Percentiles rank a stretch among this genome's conserved stretches.
phyloP scores from a whole-genome alignment of 345 rosid species.

The Lepidium aucheri region DNA sequence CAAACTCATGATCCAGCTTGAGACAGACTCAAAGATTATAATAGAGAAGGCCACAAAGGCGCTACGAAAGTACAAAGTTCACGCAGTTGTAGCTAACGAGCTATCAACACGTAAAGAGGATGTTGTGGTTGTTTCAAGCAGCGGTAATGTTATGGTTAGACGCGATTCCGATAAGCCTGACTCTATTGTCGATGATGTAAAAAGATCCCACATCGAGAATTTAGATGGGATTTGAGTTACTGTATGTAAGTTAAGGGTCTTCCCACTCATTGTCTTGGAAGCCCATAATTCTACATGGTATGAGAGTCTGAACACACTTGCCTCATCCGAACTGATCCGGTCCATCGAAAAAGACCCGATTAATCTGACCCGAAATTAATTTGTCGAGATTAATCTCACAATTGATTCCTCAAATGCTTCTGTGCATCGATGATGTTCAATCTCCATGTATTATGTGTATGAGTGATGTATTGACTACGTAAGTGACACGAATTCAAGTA shows the following conservation, averaged over 20 bases:
- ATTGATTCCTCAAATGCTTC: slow-evolving; percentile 1
- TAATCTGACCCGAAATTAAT: too few relatives aligned
- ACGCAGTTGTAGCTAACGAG: slow-evolving; percentile 82
- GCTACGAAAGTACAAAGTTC: slow-evolving; percentile 59
- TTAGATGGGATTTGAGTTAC: too few relatives aligned
- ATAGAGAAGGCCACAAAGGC: slow-evolving; percentile 71
- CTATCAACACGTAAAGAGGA: slow-evolving; percentile 68
- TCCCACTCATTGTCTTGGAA: too few relatives aligned
- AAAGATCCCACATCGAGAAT: too few relatives aligned
- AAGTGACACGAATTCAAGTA: not conserved
- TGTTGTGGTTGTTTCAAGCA: slow-evolving; percentile 49
- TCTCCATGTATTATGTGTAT: not conserved
- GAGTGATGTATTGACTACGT: not conserved
- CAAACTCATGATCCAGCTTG: slow-evolving; percentile 44
- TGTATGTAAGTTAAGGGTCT: too few relatives aligned
- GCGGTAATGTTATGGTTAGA: slow-evolving; percentile 44
- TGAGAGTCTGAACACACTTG: too few relatives aligned
- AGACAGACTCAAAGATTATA: slow-evolving; percentile 76
- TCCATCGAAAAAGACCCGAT: too few relatives aligned
- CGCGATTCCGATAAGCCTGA: slow-evolving; percentile 41
- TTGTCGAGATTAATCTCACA: too few relatives aligned
- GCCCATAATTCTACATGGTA: too few relatives aligned
- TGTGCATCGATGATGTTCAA: not conserved
- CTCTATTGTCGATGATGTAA: slow-evolving; percentile 80
- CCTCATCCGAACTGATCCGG: too few relatives aligned